Conservation (phyloP, 768 basidiomycete species). For the Russula foetens region DNA sequence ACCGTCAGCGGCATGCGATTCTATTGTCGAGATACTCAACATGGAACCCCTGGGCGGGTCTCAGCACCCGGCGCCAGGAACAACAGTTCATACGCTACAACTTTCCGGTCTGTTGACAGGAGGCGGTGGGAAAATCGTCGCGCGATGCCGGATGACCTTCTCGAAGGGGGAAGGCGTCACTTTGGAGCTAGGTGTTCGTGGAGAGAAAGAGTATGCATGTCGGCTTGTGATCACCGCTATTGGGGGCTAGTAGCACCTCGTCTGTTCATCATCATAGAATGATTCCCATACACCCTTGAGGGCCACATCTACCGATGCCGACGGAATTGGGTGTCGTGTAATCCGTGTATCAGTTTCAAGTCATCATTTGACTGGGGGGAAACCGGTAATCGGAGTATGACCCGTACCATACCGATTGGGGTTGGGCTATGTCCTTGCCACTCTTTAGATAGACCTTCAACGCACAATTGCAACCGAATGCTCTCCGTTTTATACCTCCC, state of each 20-base stretch:
- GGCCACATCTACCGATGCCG: constrained; percentile 2
- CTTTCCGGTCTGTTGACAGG: constrained; percentile 86
- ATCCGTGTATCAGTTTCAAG: background rate
- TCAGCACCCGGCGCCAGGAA: constrained; percentile 61
- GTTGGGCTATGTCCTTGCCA: background rate
- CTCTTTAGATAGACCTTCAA: background rate
- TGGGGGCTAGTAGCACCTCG: constrained; percentile 56
- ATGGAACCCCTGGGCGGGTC: constrained; percentile 96
- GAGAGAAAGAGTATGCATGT: constrained; percentile 83
- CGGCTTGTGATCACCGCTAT: constrained; percentile 88
- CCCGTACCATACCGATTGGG: background rate
- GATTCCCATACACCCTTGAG: background rate
- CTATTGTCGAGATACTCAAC: constrained; percentile 89
- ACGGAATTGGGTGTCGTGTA: constrained; percentile 14
- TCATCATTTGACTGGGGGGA: background rate
- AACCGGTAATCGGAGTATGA: background rate
- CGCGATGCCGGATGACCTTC: constrained; percentile 92
- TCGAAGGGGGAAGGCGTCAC: constrained; percentile 86
- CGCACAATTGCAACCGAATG: constrained; percentile 12
- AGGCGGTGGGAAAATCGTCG: constrained; percentile 94
- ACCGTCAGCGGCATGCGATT: constrained; percentile 81
- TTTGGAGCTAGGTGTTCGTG: constrained; percentile 83
- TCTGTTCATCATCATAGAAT: too few species aligned
- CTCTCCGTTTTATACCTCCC: constrained; percentile 3
- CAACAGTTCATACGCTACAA: constrained; percentile 90